A percentile compares a stretch with the other conserved stretches of the same genome.
These are phyloP conservation scores for Pogostemon cablin DNA, from an alignment of 257 asterid species.

Conservation along the genomic window DNA sequence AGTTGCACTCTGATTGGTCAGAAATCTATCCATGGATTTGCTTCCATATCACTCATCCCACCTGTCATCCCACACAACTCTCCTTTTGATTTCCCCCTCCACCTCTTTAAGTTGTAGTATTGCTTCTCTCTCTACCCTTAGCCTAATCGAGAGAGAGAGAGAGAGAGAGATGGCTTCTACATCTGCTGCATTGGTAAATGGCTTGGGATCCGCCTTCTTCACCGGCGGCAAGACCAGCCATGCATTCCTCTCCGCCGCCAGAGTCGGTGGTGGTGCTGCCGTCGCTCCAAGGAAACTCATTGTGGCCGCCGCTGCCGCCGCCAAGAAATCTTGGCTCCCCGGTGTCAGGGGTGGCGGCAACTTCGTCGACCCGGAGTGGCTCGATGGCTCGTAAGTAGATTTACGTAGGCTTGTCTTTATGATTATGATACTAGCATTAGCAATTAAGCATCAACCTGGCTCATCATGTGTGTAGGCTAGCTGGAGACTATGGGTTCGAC, in stretches of 20 bases:
- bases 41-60: slow-evolving; percentile 53
- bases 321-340: slow-evolving; percentile 96
- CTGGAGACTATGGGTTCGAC: slow-evolving; percentile 95
- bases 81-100: slow-evolving; percentile 40
- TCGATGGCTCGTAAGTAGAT: slow-evolving; percentile 94
- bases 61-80: slow-evolving; percentile 49
- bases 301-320: slow-evolving; percentile 66
- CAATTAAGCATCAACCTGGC: too few relatives aligned
- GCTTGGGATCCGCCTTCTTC: slow-evolving; percentile 63
- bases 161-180: slow-evolving; percentile 69
- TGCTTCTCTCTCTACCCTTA: background rate
- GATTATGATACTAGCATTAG: too few relatives aligned
- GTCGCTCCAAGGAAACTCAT: slow-evolving; percentile 54
- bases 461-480: slow-evolving; percentile 54
- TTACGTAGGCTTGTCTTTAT: background rate
- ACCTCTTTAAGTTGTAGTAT: slow-evolving; percentile 27
- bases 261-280: slow-evolving; percentile 37
- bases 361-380: slow-evolving; percentile 91
- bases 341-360: slow-evolving; percentile 69
- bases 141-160: background rate
- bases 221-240: slow-evolving; percentile 75
- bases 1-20: slow-evolving; percentile 36
- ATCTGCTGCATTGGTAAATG: slow-evolving; percentile 84
- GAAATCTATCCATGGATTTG: slow-evolving; percentile 38
- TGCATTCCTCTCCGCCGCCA: slow-evolving; percentile 52